A percentile compares a stretch with the other conserved stretches of the same genome.
Evolutionary conservation across 2,329 filamentous ascomycete species (phyloP).

Genomic region (Fusarium xylarioides): DNA sequence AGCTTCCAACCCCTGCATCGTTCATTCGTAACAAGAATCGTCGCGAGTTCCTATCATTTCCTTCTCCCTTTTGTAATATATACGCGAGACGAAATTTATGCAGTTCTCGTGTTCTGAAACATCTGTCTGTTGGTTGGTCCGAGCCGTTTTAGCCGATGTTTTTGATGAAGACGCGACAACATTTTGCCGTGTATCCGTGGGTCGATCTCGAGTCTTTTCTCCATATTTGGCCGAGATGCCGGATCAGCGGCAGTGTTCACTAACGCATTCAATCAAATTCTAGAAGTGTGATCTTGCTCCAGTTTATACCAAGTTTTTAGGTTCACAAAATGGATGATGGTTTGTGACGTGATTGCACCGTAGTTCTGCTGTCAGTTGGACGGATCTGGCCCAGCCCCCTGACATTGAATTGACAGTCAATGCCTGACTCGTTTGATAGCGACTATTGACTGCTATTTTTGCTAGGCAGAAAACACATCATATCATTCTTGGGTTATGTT

Average conservation of each 20-base stretch:
- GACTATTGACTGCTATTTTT: not conserved
- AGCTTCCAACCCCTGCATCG: not conserved
- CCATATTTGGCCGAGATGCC: conserved; percentile 6
- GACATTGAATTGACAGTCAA: not conserved
- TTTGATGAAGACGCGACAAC: not conserved
- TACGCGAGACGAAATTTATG: not conserved
- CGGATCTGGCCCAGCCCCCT: not conserved
- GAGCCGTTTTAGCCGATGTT: not conserved
- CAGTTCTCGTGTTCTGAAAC: not conserved
- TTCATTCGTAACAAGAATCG: not conserved
- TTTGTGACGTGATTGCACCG: not conserved
- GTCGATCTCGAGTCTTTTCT: not conserved
- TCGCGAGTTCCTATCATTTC: not conserved
- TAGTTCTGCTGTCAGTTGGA: not conserved
- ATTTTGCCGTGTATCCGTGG: conserved; percentile 16
- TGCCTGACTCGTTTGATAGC: not conserved
- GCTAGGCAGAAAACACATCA: not conserved
- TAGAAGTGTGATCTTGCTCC: not conserved
- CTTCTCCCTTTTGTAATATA: not conserved
- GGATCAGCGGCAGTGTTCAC: not conserved
- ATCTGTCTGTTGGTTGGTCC: not conserved
- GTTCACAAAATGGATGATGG: not conserved
- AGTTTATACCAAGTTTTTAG: not conserved
- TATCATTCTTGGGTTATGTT: not conserved
- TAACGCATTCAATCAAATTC: not conserved